Evolutionary conservation across 495 filamentous ascomycete genomes (phyloP), one percentile per base, ranked within the genome.

Genomic region (Trichoderma erinaceum): DNA sequence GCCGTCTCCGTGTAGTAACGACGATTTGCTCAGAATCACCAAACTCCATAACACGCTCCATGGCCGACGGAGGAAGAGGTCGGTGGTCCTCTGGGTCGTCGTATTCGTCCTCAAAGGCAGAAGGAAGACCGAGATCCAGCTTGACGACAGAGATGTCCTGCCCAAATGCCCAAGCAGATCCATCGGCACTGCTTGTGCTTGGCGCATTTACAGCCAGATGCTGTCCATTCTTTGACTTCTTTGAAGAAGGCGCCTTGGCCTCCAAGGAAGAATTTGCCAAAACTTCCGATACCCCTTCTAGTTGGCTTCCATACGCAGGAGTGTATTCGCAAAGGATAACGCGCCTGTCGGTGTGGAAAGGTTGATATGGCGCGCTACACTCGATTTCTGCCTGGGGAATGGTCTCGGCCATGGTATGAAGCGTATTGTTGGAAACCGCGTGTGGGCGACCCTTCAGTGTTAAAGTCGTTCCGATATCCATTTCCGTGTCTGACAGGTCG

Each of bases 351-450:
- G 91, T 93, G 73, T 96, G 92, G 78, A 97, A 96, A 0, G 93
- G 92, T 69, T 93, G 91, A 68, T 93, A 97, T 2, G 92, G 89
- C 10, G 91, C 89, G 69, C 92, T 95, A 1, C 93, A 95, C 75
- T 97, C 93, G 69, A 97, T 94, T 79, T 97, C 93, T 3, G 92
- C 90, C 70, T 92, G 89, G 5, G 92, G 92, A 65, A 96, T 86
- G n/a, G 82, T 81, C 4, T 81, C 80, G 64, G 83, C 82, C 10
- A 61, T 61, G 23, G 52, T 61, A 32, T 61, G 52, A 13, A 61
- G 52, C 15, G 52, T 61, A 23, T 46, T 46, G 44, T 61, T 61
- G 23, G 52, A 11, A 4, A 61, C 23, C 25, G 29, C 52, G 7
- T 23, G 52, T 15, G 52, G 52, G 8, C 52, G 52, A 8, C 52